Evolutionary conservation across 176 grass and related monocot genomes (phyloP).

Genomic region (Carex scoparia): DNA sequence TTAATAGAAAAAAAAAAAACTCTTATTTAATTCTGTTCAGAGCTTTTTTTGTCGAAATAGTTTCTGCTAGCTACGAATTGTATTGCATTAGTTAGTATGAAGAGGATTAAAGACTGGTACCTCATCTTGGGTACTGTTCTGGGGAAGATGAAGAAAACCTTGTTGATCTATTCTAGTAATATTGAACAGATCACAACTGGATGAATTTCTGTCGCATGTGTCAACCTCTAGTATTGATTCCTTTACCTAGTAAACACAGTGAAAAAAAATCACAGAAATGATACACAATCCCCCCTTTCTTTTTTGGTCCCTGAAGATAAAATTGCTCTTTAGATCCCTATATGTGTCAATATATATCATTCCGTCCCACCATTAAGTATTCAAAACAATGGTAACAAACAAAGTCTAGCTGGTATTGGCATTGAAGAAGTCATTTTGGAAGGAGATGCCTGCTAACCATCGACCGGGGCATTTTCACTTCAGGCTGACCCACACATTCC

Average conservation of each 20-base stretch:
- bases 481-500: neutral
- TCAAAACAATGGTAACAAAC: neutral
- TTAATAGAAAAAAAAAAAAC: neutral
- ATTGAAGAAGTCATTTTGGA: neutral
- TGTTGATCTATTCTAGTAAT: conserved; percentile 31
- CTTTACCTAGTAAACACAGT: conserved; percentile 46
- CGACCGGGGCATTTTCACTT: neutral
- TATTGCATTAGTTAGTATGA: neutral
- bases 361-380: neutral
- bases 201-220: conserved; percentile 49
- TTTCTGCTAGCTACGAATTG: neutral
- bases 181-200: conserved; percentile 42
- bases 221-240: conserved; percentile 71
- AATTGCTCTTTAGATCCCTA: neutral
- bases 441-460: neutral
- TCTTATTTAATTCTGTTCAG: neutral
- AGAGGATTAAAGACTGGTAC: conserved; percentile 37
- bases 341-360: neutral
- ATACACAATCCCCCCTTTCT: neutral
- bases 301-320: neutral
- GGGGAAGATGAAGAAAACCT: conserved; percentile 49
- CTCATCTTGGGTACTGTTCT: conserved; percentile 67
- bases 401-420: neutral
- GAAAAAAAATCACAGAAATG: neutral
- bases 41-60: neutral